Conservation (phyloP, 805 yeast genomes). For the Metschnikowia henanensis region DNA sequence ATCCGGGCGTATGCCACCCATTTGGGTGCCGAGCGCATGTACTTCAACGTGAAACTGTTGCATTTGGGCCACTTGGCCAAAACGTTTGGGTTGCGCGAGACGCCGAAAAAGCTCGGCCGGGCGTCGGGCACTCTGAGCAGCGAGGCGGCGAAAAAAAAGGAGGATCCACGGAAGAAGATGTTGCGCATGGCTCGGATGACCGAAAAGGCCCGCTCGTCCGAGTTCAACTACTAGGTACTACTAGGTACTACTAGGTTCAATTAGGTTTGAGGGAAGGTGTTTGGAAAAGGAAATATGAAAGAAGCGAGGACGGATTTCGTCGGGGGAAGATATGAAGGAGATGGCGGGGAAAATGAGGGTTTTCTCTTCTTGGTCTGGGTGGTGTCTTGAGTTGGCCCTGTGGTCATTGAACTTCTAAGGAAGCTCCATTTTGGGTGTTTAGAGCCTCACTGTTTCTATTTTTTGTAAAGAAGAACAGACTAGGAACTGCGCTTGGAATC, state of each 20-base stretch:
- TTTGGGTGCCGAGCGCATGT: constrained; percentile 71
- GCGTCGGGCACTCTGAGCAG: constrained; percentile 24
- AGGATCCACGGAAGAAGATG: constrained; percentile 73
- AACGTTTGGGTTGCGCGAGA: constrained; percentile 90
- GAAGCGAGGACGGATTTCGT: too few relatives aligned
- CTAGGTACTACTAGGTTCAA: too few relatives aligned
- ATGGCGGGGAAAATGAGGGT: too few relatives aligned
- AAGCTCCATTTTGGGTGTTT: too few relatives aligned
- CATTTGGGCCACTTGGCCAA: constrained; percentile 97
- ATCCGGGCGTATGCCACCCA: constrained; percentile 97
- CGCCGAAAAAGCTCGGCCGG: constrained; percentile 78
- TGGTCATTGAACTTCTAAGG: too few relatives aligned
- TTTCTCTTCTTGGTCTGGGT: too few relatives aligned
- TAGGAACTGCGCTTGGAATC: too few relatives aligned
- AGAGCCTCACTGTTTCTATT: too few relatives aligned
- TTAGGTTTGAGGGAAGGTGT: background rate
- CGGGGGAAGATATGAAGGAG: too few relatives aligned
- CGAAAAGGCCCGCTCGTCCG: constrained; percentile 61
- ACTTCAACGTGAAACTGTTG: constrained; percentile 76
- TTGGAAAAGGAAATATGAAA: too few relatives aligned
- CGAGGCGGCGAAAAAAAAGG: constrained; percentile 46
- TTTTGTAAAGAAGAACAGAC: too few relatives aligned
- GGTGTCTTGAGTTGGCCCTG: too few relatives aligned
- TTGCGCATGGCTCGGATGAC: constrained; percentile 72
- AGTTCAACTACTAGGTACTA: constrained; percentile 63